Evolutionary conservation across 345 rosid species (phyloP), one percentile per base, ranked within the genome.

Genomic region (Lagerstroemia speciosa): DNA sequence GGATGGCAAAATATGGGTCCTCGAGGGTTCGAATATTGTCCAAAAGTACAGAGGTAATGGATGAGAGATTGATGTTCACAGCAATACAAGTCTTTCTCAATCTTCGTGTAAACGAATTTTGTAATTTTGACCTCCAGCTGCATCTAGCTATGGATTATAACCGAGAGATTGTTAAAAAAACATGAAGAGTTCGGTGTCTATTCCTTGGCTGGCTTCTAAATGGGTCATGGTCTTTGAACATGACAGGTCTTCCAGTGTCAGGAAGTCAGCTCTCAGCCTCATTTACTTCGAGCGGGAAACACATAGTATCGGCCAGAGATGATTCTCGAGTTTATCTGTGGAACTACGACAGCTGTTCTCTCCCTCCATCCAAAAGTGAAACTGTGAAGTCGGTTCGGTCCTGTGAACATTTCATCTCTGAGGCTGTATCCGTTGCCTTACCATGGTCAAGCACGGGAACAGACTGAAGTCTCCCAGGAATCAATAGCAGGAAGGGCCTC

Each of bases 221-320:
- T 5, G 15, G 8, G 3, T n/a, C n/a, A 4, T 1, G 3, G 19
- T 12, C 64, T 65, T 74, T 69, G 70, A 67, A 73, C 71, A 61
- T 46, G 70, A 41, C 77, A 89, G 97, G 84, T 73, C 79, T 83
- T 36, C 58, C 86, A 24, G 89, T 77, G 69, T 87, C 80, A 15
- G 82, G 86, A 68, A 84, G 81, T 74, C 98, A 89, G 75, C 81
- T 82, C 80, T 91, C 96, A 66, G 98, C 90, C 72, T 84, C 89
- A 26, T 86, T 93, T 69, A 64, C 84, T 67, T 83, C 91, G 43
- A 79, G 82, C 1, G 94, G 88, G 75, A 87, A 78, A 76, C 90
- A 87, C 67, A 84, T 91, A 70, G 71, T 93, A 80, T 93, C 97
- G 29, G 80, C 89, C 24, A 84, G 96, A 71, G 83, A 83, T 68